Percentiles rank a stretch among this genome's conserved stretches.
These are phyloP conservation scores for Cadophora sp. DNA, from an alignment of 2,329 filamentous ascomycete species.

Conservation along the genomic window DNA sequence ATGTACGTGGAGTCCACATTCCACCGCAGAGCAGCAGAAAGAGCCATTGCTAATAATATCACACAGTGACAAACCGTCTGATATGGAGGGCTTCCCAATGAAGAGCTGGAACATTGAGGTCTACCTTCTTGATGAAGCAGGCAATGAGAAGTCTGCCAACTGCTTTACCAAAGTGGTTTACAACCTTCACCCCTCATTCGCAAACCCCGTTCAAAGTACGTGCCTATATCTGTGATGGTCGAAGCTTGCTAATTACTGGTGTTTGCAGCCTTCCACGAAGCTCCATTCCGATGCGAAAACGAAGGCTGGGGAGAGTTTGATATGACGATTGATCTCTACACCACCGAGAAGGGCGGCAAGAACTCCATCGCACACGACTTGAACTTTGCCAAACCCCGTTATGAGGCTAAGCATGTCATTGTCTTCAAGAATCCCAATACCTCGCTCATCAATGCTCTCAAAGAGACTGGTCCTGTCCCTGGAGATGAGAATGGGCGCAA, in stretches of 20 bases:
- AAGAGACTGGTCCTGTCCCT: slow-evolving; percentile 85
- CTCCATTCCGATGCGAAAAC: slow-evolving; percentile 89
- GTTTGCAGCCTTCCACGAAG: slow-evolving; percentile 73
- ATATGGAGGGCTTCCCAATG: slow-evolving; percentile 89
- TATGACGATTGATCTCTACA: slow-evolving; percentile 84
- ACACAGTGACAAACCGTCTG: slow-evolving; percentile 77
- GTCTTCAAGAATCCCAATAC: slow-evolving; percentile 94
- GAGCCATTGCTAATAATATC: not conserved
- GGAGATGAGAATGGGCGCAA: slow-evolving; percentile 70
- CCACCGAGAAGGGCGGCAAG: slow-evolving; percentile 85
- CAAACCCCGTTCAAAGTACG: slow-evolving; percentile 84
- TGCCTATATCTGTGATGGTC: slow-evolving; percentile 31
- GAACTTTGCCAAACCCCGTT: slow-evolving; percentile 83
- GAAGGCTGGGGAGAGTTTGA: slow-evolving; percentile 99
- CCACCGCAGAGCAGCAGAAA: not conserved
- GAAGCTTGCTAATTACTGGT: slow-evolving; percentile 22
- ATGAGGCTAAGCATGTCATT: slow-evolving; percentile 82
- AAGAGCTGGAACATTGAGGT: slow-evolving; percentile 90
- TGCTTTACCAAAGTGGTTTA: slow-evolving; percentile 94
- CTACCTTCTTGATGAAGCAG: slow-evolving; percentile 83
- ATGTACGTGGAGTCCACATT: slow-evolving; percentile 47
- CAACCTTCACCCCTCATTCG: slow-evolving; percentile 93
- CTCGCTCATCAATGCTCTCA: slow-evolving; percentile 78
- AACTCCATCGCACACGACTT: slow-evolving; percentile 84
- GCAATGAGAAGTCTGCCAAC: slow-evolving; percentile 81